Evolutionary conservation across 495 filamentous ascomycete genomes (phyloP).

Genomic region (Jackrogersella multiformis): DNA sequence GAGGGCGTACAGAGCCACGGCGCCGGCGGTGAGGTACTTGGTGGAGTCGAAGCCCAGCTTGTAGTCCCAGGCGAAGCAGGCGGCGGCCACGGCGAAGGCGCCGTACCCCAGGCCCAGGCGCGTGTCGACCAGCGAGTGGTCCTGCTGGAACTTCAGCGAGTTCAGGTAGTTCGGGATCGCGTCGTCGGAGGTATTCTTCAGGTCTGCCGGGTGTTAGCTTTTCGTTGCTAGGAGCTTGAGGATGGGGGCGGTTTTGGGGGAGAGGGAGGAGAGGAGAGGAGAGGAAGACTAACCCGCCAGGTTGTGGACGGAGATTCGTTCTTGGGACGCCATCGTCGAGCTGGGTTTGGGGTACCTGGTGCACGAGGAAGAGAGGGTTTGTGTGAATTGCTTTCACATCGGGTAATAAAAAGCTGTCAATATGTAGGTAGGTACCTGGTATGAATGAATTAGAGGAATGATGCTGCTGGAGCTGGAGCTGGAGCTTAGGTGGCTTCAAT

Average conservation of each 20-base stretch:
- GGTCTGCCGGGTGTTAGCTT: constrained; percentile 65
- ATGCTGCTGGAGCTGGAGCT: too few species aligned
- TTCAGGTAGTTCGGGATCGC: constrained; percentile 91
- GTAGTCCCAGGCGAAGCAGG: constrained; percentile 90
- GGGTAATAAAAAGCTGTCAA: constrained; percentile 5
- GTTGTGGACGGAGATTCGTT: constrained; percentile 74
- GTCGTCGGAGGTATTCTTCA: constrained; percentile 97
- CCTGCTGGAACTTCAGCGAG: constrained; percentile 80
- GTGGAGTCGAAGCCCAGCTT: constrained; percentile 87
- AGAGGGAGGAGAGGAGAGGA: not conserved
- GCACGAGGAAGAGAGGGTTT: not conserved
- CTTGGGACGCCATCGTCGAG: constrained; percentile 58
- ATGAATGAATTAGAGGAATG: not conserved
- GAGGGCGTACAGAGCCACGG: constrained; percentile 80
- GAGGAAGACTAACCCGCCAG: constrained; percentile 66
- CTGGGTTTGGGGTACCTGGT: constrained; percentile 2
- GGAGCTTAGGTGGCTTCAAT: constrained; percentile 38
- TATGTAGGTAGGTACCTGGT: not conserved
- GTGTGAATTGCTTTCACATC: not conserved
- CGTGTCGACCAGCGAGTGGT: constrained; percentile 81
- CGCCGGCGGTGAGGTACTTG: constrained; percentile 75
- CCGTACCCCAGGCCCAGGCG: constrained; percentile 84
- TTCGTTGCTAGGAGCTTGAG: not conserved
- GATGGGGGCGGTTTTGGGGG: not conserved
- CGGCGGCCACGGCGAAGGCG: constrained; percentile 80